Conservation (phyloP, 2,329 filamentous ascomycete genomes). For the Pezicula carpinea region DNA sequence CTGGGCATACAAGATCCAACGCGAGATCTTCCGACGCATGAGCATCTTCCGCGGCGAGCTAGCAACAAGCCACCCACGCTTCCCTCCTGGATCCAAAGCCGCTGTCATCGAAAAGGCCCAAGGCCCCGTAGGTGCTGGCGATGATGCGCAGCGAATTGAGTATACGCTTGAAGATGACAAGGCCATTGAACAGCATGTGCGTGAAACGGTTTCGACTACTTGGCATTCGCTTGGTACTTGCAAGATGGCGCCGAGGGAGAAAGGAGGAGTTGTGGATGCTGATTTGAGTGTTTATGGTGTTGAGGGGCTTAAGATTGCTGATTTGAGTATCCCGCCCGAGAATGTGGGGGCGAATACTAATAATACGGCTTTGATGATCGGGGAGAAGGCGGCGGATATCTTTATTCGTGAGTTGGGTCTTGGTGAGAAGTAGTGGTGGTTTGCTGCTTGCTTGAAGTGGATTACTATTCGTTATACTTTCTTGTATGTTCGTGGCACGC, state of each 20-base stretch:
- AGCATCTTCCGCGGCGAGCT: constrained; percentile 42
- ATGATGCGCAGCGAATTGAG: constrained; percentile 30
- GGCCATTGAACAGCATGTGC: constrained; percentile 35
- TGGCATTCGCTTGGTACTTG: constrained; percentile 34
- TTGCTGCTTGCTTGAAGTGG: too few relatives aligned
- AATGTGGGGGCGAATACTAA: constrained; percentile 39
- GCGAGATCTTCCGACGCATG: constrained; percentile 54
- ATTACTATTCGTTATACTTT: too few relatives aligned
- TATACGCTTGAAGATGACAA: constrained; percentile 18
- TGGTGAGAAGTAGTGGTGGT: neutral
- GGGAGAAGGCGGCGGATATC: constrained; percentile 32
- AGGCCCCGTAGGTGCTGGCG: constrained; percentile 4
- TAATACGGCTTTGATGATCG: constrained; percentile 35
- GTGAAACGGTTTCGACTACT: constrained; percentile 30
- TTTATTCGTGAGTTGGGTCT: constrained; percentile 31
- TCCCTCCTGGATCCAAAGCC: constrained; percentile 35
- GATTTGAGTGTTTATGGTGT: constrained; percentile 31
- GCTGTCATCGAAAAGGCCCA: constrained; percentile 13
- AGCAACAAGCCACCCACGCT: constrained; percentile 35
- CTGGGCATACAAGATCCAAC: constrained; percentile 59
- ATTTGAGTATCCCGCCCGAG: constrained; percentile 32
- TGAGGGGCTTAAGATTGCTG: constrained; percentile 33
- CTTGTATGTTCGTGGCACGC: too few relatives aligned
- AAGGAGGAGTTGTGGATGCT: constrained; percentile 31
- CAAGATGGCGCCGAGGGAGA: constrained; percentile 30